These are phyloP conservation scores for Plantago coronopus DNA, from an alignment of 305 asterid species.

Conservation along the genomic window DNA sequence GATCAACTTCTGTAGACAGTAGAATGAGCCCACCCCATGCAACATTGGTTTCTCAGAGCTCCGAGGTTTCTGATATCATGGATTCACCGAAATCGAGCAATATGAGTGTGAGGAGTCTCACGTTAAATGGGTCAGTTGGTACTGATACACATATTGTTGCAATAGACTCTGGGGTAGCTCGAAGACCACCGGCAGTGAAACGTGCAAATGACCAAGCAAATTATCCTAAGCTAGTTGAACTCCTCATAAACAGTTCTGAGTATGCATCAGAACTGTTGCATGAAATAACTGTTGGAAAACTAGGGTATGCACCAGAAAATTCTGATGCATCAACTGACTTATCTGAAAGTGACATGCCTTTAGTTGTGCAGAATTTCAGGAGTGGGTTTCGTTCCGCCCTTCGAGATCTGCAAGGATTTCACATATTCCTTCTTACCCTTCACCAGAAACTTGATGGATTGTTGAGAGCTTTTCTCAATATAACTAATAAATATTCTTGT, in stretches of 20 bases:
- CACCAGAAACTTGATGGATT: constrained; percentile 83
- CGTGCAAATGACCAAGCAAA: constrained; percentile 80
- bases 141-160: constrained; percentile 70
- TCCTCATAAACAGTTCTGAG: constrained; percentile 73
- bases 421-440: constrained; percentile 84
- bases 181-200: constrained; percentile 97
- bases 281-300: constrained; percentile 81
- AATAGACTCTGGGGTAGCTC: constrained; percentile 96
- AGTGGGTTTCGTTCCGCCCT: constrained; percentile 90
- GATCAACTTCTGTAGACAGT: constrained; percentile 74
- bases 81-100: constrained; percentile 76
- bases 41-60: constrained; percentile 57
- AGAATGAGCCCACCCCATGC: constrained; percentile 49
- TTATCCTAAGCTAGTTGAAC: constrained; percentile 94
- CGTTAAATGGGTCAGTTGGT: constrained; percentile 38
- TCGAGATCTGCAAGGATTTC: constrained; percentile 92
- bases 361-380: constrained; percentile 67
- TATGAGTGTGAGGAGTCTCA: constrained; percentile 49
- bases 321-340: constrained; percentile 31
- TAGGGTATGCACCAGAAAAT: constrained; percentile 52
- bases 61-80: constrained; percentile 65
- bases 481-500: constrained; percentile 52
- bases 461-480: constrained; percentile 62
- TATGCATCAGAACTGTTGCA: constrained; percentile 68
- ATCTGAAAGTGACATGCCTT: constrained; percentile 42